Evolutionary conservation across 257 asterid species (phyloP).

Genomic region (Solanum neorickii): DNA sequence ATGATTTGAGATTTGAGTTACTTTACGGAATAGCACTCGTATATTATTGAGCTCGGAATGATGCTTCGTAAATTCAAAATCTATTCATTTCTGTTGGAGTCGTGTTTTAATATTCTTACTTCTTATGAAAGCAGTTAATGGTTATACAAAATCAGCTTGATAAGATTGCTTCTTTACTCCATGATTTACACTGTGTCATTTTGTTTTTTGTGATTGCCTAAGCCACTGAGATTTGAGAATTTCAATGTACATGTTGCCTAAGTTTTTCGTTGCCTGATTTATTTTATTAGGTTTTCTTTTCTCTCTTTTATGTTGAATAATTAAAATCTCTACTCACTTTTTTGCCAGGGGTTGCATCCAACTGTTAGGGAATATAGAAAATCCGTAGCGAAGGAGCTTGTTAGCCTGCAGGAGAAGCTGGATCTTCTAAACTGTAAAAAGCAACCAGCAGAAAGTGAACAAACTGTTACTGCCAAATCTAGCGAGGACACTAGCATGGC

Average conservation of each 20-base stretch:
- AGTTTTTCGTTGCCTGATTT: background rate
- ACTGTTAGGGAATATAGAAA: constrained; percentile 48
- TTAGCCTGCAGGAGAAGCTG: constrained; percentile 55
- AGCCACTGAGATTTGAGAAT: background rate
- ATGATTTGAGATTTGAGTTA: background rate
- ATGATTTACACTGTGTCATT: background rate
- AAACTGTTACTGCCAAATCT: background rate
- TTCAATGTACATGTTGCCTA: background rate
- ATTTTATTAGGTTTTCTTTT: background rate
- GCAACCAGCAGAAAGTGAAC: constrained; percentile 1
- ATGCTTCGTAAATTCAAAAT: background rate
- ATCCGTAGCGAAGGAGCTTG: constrained; percentile 55
- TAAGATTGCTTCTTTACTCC: background rate
- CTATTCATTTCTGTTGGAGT: background rate
- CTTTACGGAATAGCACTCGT: background rate
- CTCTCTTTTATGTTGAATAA: background rate
- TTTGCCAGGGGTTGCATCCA: constrained; percentile 50
- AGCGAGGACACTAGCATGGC: background rate
- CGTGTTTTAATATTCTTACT: background rate
- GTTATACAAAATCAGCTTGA: background rate
- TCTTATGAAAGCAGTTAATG: background rate
- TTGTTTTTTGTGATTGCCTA: background rate
- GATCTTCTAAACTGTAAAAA: constrained; percentile 17
- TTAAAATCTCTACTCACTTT: background rate
- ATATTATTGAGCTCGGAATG: background rate